Evolutionary conservation across 108 stramenopile species (phyloP).

Genomic region (Fragilaria crotonensis): DNA sequence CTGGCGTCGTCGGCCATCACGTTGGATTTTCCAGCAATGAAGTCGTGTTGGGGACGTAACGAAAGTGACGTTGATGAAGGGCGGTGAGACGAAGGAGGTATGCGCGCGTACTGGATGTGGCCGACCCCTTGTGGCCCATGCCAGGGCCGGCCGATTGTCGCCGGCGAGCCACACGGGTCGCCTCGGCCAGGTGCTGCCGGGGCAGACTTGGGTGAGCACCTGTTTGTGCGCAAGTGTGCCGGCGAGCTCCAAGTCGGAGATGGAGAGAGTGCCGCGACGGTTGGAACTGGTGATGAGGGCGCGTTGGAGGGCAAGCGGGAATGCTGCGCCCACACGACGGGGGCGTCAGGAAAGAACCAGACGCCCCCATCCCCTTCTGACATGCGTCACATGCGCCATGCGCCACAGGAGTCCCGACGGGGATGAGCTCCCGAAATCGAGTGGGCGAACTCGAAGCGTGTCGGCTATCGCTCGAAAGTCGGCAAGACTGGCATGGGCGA

Average conservation of each 20-base stretch:
- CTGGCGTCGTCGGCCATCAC: conserved; percentile 5
- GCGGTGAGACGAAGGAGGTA: conserved; percentile 34
- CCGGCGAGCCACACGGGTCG: not conserved
- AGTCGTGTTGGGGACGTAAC: conserved; percentile 23
- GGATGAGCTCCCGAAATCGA: conserved; percentile 22
- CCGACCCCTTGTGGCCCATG: conserved; percentile 24
- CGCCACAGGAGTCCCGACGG: conserved; percentile 16
- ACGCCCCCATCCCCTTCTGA: conserved; percentile 19
- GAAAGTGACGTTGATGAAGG: conserved; percentile 15
- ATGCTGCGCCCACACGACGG: not conserved
- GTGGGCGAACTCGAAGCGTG: conserved; percentile 18
- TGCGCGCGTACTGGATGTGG: conserved; percentile 20
- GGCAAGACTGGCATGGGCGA: conserved; percentile 9
- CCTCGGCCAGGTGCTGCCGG: not conserved
- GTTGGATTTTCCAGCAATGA: too few species aligned
- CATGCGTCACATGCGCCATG: conserved; percentile 26
- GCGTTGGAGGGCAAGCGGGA: not conserved
- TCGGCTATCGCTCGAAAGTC: conserved; percentile 17
- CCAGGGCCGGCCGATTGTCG: not conserved
- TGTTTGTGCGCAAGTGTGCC: conserved; percentile 6
- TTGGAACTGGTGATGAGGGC: conserved; percentile 5
- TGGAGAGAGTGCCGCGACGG: conserved; percentile 14
- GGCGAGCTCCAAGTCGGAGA: conserved; percentile 32
- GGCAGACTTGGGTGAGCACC: not conserved
- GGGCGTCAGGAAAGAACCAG: too few species aligned